Evolutionary conservation across 805 yeast species (phyloP).

Genomic region (Starmera quercuum): DNA sequence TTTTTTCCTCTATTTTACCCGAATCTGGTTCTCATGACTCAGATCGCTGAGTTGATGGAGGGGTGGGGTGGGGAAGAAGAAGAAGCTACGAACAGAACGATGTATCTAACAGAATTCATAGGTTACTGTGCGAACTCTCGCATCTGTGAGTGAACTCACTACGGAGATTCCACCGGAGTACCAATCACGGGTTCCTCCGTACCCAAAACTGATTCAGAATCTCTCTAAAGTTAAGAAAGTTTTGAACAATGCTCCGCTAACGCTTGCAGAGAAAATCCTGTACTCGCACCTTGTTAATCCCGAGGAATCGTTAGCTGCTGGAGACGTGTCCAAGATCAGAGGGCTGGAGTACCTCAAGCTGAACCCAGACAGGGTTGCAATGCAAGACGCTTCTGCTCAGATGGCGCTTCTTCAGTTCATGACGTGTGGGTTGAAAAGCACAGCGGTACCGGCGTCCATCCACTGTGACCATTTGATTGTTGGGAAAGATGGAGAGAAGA

Average conservation of each 20-base stretch:
- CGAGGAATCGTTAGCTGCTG: conserved; percentile 63
- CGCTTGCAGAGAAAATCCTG: conserved; percentile 89
- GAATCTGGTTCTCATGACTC: background rate
- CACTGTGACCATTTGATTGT: conserved; percentile 98
- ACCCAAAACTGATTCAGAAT: conserved; percentile 61
- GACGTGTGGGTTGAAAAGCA: conserved; percentile 86
- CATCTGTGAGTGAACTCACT: conserved; percentile 15
- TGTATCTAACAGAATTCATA: too few relatives aligned
- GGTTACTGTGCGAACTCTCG: too few relatives aligned
- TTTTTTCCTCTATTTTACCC: background rate
- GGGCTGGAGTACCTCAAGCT: conserved; percentile 88
- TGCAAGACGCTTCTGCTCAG: conserved; percentile 99
- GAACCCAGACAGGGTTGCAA: conserved; percentile 96
- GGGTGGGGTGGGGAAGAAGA: background rate
- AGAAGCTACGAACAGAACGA: too few relatives aligned
- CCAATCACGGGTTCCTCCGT: conserved; percentile 79
- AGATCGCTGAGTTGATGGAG: background rate
- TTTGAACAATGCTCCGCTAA: conserved; percentile 67
- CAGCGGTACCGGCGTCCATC: conserved; percentile 90
- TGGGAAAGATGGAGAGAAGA: conserved; percentile 87
- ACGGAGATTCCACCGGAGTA: conserved; percentile 44
- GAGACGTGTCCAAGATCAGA: conserved; percentile 50
- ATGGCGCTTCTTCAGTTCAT: conserved; percentile 98
- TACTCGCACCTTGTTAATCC: conserved; percentile 91
- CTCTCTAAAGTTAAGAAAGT: conserved; percentile 57